Base-by-base conservation (phyloP, 768 basidiomycete species). In the Mycena haematopus region DNA sequence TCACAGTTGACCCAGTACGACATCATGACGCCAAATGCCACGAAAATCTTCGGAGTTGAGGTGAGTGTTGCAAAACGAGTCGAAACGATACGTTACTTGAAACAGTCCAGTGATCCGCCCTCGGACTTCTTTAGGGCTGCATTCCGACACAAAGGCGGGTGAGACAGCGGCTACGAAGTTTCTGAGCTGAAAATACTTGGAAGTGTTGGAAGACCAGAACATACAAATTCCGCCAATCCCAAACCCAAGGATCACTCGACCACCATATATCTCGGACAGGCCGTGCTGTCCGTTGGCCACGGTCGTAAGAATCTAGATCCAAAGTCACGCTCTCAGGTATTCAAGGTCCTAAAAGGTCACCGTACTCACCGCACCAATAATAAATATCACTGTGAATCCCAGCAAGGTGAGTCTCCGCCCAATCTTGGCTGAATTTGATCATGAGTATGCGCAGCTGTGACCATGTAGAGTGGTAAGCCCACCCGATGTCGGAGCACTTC, bases 71-170 rank as follows among this genome's bases (percentile, higher is more conserved):
- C 13, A 11, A 38, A n/a, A 46, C 4, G 1, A 31, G 0, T 17
- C 13, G 8, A 31, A 19, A 31, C 25, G 15, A 29, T 15, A n/a
- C 1, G 36, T 52, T 38, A 84, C 92, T 73, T 95, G 93, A 82
- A 94, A 94, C 33, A 91, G 70, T 46, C 93, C 92, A 0, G 91
- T 93, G 66, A 95, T 92, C 52, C 91, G 83, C 7, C 93, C 93
- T 63, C 94, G 88, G 7, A 93, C 90, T 22, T 92, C 82, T 72
- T 94, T 95, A 6, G 95, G 95, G 2, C 88, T 83, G 73, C 92
- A 93, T 73, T 96, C 95, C 11, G 91, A 89, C 22, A 95, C 92
- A 70, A 86, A 96, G 0, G 92, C 87, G 6, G 93, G 95, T 1
- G 92, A 87, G 3, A 94, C 89, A n/a, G 88, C 86, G 13, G 80